Percentiles rank a stretch among this genome's conserved stretches.
Conservation (phyloP, 140 eudicot genomes). For the Anethum foeniculum region DNA sequence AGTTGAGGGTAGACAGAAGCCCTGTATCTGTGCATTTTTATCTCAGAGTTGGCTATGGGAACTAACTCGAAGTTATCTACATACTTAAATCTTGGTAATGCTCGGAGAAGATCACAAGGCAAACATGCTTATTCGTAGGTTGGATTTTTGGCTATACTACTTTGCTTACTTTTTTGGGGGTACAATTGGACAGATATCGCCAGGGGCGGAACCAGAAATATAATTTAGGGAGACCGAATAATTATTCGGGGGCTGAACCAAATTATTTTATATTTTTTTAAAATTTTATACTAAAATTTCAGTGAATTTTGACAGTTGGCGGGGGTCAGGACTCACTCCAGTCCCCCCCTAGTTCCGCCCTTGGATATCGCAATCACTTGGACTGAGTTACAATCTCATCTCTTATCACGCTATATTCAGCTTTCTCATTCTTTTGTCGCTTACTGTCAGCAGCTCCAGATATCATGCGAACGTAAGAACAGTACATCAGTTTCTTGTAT, state of each 20-base stretch:
- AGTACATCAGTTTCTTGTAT: neutral
- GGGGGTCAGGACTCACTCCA: too few species aligned
- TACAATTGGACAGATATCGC: slow-evolving; percentile 87
- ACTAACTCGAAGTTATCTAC: too few species aligned
- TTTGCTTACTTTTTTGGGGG: slow-evolving; percentile 78
- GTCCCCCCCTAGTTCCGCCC: too few species aligned
- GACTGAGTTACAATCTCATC: slow-evolving; percentile 43
- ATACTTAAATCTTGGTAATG: slow-evolving; percentile 26
- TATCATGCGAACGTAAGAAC: slow-evolving; percentile 52
- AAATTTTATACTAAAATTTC: too few species aligned
- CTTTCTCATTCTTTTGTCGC: slow-evolving; percentile 88
- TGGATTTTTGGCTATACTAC: slow-evolving; percentile 86
- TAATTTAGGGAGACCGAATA: too few species aligned
- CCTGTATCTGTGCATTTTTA: too few species aligned
- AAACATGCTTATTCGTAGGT: slow-evolving; percentile 40
- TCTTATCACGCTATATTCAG: slow-evolving; percentile 59
- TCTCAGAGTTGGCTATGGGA: too few species aligned
- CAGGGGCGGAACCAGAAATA: too few species aligned
- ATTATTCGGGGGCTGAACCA: too few species aligned
- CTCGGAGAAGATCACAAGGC: slow-evolving; percentile 74
- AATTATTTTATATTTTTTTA: too few species aligned
- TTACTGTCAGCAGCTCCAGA: slow-evolving; percentile 83
- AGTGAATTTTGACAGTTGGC: too few species aligned
- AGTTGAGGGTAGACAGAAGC: too few species aligned
- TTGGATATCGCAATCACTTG: slow-evolving; percentile 80